Conservation (phyloP, 108 stramenopile genomes). For the Nitzschia sp. region DNA sequence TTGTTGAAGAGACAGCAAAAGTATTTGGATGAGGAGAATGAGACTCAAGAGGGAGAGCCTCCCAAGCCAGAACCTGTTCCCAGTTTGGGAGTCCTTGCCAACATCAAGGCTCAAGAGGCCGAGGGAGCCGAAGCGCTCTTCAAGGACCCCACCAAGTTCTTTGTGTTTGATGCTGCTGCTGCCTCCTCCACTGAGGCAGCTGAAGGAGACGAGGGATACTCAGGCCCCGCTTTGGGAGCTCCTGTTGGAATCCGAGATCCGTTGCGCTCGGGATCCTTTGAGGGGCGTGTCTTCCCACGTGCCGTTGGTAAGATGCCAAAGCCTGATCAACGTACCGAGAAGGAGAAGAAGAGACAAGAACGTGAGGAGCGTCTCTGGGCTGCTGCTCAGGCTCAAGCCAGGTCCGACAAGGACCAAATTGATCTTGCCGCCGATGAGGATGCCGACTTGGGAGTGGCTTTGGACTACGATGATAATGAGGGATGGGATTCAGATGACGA, state of each 20-base stretch:
- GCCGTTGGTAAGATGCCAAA: conserved; percentile 64
- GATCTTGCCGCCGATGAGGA: conserved; percentile 61
- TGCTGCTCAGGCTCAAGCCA: conserved; percentile 62
- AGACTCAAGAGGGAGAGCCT: conserved; percentile 44
- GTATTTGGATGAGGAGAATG: conserved; percentile 59
- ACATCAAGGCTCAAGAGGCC: conserved; percentile 72
- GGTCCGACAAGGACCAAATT: conserved; percentile 47
- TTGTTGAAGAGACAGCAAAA: conserved; percentile 68
- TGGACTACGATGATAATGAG: conserved; percentile 34
- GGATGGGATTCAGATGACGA: conserved; percentile 59
- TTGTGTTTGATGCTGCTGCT: conserved; percentile 61
- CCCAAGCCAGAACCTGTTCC: conserved; percentile 66
- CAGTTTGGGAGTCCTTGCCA: conserved; percentile 60
- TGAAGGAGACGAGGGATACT: conserved; percentile 28
- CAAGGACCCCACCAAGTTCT: conserved; percentile 78
- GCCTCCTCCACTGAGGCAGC: conserved; percentile 12
- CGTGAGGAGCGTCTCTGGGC: conserved; percentile 69
- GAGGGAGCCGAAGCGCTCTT: conserved; percentile 69
- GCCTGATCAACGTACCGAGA: conserved; percentile 70
- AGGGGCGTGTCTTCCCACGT: conserved; percentile 61
- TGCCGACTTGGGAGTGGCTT: conserved; percentile 31
- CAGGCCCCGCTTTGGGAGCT: conserved; percentile 60
- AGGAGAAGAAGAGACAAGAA: conserved; percentile 82
- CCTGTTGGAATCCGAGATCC: conserved; percentile 70
- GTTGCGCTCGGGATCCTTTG: conserved; percentile 40